A percentile compares a stretch with the other conserved stretches of the same genome.
phyloP scores from a whole-genome alignment of 2,329 filamentous ascomycete genomes.

The Myrmaecium sp. region DNA sequence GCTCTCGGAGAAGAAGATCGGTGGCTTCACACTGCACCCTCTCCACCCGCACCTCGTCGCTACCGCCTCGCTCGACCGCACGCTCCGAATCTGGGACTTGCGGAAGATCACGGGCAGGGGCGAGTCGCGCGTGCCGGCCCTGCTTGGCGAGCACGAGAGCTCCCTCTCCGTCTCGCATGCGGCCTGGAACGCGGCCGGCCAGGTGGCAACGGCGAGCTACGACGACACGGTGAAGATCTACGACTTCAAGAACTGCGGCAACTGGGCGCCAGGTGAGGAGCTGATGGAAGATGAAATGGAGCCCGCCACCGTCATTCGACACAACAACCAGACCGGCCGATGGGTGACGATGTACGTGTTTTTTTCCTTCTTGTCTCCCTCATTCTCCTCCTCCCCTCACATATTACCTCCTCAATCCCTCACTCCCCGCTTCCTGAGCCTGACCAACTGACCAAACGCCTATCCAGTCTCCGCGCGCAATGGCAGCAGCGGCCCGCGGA shows the following conservation, averaged over 20 bases:
- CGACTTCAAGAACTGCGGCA: constrained; percentile 40
- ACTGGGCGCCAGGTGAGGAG: constrained; percentile 38
- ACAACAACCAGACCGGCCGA: constrained; percentile 91
- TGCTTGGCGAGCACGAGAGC: constrained; percentile 69
- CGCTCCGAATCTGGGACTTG: constrained; percentile 82
- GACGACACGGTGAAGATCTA: constrained; percentile 94
- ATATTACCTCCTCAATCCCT: constrained; percentile 1
- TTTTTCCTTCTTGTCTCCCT: not conserved
- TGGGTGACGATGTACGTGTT: constrained; percentile 70
- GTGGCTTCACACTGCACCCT: constrained; percentile 77
- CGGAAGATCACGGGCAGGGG: constrained; percentile 55
- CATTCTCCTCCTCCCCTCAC: not conserved
- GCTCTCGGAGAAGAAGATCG: constrained; percentile 84
- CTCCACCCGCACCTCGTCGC: constrained; percentile 65
- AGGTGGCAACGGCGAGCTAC: constrained; percentile 82
- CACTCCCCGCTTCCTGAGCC: not conserved
- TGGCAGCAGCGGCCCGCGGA: constrained; percentile 74
- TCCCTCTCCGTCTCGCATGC: constrained; percentile 82
- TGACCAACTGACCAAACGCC: constrained; percentile 6
- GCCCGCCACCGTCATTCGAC: constrained; percentile 51
- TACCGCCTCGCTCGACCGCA: constrained; percentile 79
- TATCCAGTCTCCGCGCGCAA: constrained; percentile 52
- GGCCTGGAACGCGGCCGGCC: constrained; percentile 69
- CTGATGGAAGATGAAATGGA: constrained; percentile 47
- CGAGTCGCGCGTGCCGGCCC: constrained; percentile 42